A percentile compares a stretch with the other conserved stretches of the same genome.
Evolutionary conservation across 805 yeast species (phyloP).

Genomic region (Metschnikowia rubicola): DNA sequence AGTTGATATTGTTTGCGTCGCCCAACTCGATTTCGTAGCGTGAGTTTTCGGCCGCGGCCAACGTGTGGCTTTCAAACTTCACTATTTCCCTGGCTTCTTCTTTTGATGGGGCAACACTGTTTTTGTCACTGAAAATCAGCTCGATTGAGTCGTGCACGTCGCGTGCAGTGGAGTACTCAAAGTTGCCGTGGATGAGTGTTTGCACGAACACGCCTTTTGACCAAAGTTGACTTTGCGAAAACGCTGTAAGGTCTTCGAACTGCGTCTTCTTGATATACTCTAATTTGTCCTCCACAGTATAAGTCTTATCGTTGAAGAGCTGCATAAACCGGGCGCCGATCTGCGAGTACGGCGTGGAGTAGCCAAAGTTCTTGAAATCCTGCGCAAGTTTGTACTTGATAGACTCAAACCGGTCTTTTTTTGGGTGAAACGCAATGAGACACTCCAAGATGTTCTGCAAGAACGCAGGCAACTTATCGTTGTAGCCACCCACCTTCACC

Average conservation of each 20-base stretch:
- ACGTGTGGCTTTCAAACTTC: constrained; percentile 35
- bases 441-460: constrained; percentile 57
- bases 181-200: constrained; percentile 75
- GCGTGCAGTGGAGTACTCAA: constrained; percentile 49
- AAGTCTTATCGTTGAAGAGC: constrained; percentile 69
- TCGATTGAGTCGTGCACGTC: constrained; percentile 44
- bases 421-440: constrained; percentile 48
- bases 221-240: constrained; percentile 45
- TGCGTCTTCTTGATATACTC: constrained; percentile 41
- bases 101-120: constrained; percentile 19
- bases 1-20: constrained; percentile 73
- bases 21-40: constrained; percentile 50
- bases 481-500: constrained; percentile 71
- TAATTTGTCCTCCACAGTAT: constrained; percentile 61
- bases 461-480: constrained; percentile 70
- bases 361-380: constrained; percentile 65
- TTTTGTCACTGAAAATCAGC: constrained; percentile 25
- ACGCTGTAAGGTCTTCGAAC: constrained; percentile 48
- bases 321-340: constrained; percentile 59
- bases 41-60: constrained; percentile 37
- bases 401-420: constrained; percentile 59
- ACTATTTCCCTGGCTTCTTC: constrained; percentile 13
- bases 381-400: constrained; percentile 62
- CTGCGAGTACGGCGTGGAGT: constrained; percentile 74
- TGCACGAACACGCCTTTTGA: constrained; percentile 63